phyloP scores from a whole-genome alignment of 371 early-diverging fungal species.

The Capniomyces stellatus region DNA sequence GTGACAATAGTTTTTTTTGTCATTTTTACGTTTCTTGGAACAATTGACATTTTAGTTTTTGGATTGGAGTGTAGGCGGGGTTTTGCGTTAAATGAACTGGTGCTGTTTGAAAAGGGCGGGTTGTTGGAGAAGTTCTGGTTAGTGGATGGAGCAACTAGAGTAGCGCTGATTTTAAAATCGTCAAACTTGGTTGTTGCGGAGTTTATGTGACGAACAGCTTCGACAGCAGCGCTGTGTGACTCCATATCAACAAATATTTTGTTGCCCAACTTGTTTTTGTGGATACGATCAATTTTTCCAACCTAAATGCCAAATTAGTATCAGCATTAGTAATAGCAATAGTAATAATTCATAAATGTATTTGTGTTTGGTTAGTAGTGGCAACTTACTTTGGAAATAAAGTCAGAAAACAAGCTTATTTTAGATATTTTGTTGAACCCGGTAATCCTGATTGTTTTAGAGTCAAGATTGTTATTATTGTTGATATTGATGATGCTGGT shows the following conservation, averaged over 20 bases:
- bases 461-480: not conserved
- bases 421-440: not conserved
- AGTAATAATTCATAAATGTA: too few relatives aligned
- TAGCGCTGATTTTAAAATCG: not conserved
- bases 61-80: not conserved
- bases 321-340: not conserved
- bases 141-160: not conserved
- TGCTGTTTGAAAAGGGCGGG: not conserved
- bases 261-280: conserved; percentile 1
- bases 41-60: not conserved
- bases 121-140: not conserved
- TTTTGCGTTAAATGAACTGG: not conserved
- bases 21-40: not conserved
- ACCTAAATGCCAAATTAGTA: not conserved
- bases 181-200: not conserved
- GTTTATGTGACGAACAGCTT: not conserved
- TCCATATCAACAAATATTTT: conserved; percentile 4
- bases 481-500: not conserved
- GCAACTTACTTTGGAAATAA: not conserved
- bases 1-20: too few relatives aligned
- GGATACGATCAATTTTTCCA: conserved; percentile 1
- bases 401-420: not conserved
- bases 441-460: not conserved
- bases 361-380: too few relatives aligned
- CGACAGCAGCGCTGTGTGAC: not conserved